Evolutionary conservation across 106 monocot species (phyloP), one percentile per base, ranked within the genome.

Genomic region (Chionographis japonica): DNA sequence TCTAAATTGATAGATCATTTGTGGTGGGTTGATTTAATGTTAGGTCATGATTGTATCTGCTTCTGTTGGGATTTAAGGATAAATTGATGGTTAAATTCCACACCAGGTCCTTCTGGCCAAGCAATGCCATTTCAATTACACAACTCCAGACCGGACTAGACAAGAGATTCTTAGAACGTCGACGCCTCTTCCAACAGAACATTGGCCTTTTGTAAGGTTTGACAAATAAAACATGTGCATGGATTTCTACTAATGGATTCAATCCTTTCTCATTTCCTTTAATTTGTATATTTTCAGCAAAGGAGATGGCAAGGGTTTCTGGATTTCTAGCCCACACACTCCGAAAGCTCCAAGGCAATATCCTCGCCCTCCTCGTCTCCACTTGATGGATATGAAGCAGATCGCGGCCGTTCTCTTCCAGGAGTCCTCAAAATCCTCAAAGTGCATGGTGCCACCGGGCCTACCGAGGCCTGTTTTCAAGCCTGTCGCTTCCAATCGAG

Each of bases 141-240:
- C 88, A 12, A 95, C 95, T 15, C 91, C 95, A 51, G 88, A 91
- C 51, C 74, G 91, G 27, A 76, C 71, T 17, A 77, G 95, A 20
- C 85, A 86, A 43, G 91, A 95, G 73, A 80, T 88, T 77, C 84
- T 95, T 0, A 76, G 49, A 12, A 75, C 77, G 40, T 83, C 50
- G 35, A 91, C 95, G 3, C 95, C 95, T 68, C 75, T 79, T 43
- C 86, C 82, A 9, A 77, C 75, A 5, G 88, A 91, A 42, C 91
- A 78, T 64, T 95, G 91, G 91, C 91, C 95, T 57, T 95, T 95
- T 67, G 37, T 58, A 13, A 91, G 88, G 95, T 95, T 78, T 52
- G 49, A 6, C n/a, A 58, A 15, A 14, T 57, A 14, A 18, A 68
- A 50, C 38, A 27, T 17, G 9, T 36, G 13, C 12, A 7, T 7